These are phyloP conservation scores for Elongisporangium senticosum DNA, from an alignment of 352 stramenopile genomes.

Conservation along the genomic window DNA sequence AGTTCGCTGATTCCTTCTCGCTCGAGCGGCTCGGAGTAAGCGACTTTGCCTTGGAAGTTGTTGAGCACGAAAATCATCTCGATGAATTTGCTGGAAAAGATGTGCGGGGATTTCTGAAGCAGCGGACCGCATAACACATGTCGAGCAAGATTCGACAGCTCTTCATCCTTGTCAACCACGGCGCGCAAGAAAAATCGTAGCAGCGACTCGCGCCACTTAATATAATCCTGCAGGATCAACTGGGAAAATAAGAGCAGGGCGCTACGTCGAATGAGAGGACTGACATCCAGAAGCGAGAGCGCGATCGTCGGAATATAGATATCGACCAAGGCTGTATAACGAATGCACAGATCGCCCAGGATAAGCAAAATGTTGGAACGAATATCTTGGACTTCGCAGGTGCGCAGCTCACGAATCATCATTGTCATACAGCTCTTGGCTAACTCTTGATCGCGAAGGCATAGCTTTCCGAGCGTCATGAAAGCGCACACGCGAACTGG, in stretches of 20 bases:
- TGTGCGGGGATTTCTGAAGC: conserved; percentile 87
- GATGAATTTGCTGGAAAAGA: conserved; percentile 97
- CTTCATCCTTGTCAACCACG: conserved; percentile 91
- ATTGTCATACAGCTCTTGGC: conserved; percentile 94
- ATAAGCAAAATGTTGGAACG: conserved; percentile 97
- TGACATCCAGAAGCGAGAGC: conserved; percentile 87
- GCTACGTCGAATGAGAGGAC: conserved; percentile 89
- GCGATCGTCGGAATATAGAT: conserved; percentile 95
- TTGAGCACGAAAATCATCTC: conserved; percentile 97
- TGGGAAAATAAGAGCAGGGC: conserved; percentile 94
- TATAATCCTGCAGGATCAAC: conserved; percentile 96
- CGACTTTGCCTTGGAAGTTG: conserved; percentile 56
- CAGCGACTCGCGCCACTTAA: conserved; percentile 97
- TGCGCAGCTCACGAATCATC: conserved; percentile 91
- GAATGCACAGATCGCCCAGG: conserved; percentile 94
- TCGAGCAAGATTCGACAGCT: conserved; percentile 90
- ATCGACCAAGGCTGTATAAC: conserved; percentile 96
- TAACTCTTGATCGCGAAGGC: conserved; percentile 90
- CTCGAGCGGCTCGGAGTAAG: conserved; percentile 59
- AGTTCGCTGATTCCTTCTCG: conserved; percentile 61
- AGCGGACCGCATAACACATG: conserved; percentile 90
- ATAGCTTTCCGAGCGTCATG: conserved; percentile 93
- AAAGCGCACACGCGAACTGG: conserved; percentile 91
- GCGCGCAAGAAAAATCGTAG: conserved; percentile 94
- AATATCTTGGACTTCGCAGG: conserved; percentile 78